phyloP scores from a whole-genome alignment of 148 eudicot genomes.

The Vaccinium darrowii region DNA sequence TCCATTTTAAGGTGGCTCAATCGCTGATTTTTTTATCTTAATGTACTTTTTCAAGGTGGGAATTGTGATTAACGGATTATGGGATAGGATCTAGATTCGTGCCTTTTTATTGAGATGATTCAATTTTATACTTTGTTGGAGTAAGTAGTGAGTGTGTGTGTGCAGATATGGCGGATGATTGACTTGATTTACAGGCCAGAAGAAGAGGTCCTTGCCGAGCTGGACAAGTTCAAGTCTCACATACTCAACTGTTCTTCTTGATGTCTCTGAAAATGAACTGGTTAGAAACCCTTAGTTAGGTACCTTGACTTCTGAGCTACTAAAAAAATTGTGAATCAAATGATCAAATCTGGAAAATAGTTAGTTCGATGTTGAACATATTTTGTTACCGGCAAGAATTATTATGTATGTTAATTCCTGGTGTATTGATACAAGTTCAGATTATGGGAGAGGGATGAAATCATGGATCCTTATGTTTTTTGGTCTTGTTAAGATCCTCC shows the following conservation, averaged over 20 bases:
- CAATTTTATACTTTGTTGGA: background rate
- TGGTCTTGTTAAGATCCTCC: background rate
- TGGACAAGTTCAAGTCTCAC: constrained; percentile 75
- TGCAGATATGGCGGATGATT: constrained; percentile 96
- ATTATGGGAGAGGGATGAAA: background rate
- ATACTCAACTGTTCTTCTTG: constrained; percentile 44
- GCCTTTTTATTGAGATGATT: background rate
- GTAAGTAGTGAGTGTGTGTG: background rate
- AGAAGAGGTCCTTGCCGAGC: constrained; percentile 77
- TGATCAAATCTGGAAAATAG: background rate
- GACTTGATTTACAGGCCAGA: constrained; percentile 86
- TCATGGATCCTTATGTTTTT: background rate
- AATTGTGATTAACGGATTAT: background rate
- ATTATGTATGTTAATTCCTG: background rate
- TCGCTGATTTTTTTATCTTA: background rate
- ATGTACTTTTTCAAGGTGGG: background rate
- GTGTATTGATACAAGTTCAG: background rate
- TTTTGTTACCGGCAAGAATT: background rate
- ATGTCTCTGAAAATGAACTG: background rate
- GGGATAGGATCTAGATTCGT: background rate
- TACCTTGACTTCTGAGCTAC: background rate
- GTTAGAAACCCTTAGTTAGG: background rate
- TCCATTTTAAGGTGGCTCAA: background rate
- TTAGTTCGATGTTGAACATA: background rate
- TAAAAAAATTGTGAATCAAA: background rate